Conservation (phyloP, 2,329 filamentous ascomycete genomes). For the Neobulgaria alba region DNA sequence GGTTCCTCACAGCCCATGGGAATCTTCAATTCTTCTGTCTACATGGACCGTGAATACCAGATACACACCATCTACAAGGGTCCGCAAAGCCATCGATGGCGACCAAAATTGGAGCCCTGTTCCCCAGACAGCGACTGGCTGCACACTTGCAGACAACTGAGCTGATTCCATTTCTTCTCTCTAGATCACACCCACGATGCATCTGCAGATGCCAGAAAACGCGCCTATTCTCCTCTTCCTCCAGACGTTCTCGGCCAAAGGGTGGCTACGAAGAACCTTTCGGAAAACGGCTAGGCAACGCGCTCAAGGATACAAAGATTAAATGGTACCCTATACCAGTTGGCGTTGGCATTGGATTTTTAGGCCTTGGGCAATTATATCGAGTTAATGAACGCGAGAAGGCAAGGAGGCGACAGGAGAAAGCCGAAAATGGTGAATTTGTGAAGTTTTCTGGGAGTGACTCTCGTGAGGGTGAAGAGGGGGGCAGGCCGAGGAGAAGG, state of each 20-base stretch:
- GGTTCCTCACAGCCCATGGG: too few species aligned
- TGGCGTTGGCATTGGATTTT: slow-evolving; percentile 57
- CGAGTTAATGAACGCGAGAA: slow-evolving; percentile 45
- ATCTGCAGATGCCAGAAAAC: slow-evolving; percentile 6
- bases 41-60: too few species aligned
- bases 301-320: slow-evolving; percentile 54
- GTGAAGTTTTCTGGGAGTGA: slow-evolving; percentile 13
- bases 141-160: too few species aligned
- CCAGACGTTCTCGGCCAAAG: slow-evolving; percentile 17
- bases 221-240: slow-evolving; percentile 24
- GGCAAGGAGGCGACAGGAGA: slow-evolving; percentile 30
- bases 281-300: slow-evolving; percentile 40
- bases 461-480: slow-evolving; percentile 32
- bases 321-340: slow-evolving; percentile 68
- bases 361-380: slow-evolving; percentile 57
- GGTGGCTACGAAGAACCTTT: slow-evolving; percentile 27
- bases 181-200: not conserved
- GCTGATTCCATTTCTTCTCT: not conserved
- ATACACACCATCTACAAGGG: too few species aligned
- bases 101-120: too few species aligned
- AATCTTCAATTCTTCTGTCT: too few species aligned
- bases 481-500: slow-evolving; percentile 37
- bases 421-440: slow-evolving; percentile 30
- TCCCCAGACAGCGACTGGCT: too few species aligned
- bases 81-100: too few species aligned